These are phyloP conservation scores for Heliamphora ciliata DNA, from an alignment of 179 eudicot genomes.

Conservation along the genomic window DNA sequence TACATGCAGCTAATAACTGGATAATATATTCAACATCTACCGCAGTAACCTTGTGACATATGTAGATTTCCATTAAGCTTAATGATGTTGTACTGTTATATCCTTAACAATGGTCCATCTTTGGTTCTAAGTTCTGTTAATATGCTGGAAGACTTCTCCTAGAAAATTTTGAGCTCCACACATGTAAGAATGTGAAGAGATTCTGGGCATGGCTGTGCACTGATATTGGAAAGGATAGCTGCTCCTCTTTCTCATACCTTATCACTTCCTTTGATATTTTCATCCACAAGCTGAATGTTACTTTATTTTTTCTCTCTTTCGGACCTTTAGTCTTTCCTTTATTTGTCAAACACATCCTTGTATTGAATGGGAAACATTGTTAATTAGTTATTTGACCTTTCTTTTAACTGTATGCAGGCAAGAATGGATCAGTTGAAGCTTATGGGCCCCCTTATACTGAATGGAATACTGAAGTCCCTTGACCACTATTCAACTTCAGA, in stretches of 20 bases:
- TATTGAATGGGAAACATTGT: background rate
- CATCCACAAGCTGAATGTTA: background rate
- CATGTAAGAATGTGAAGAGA: background rate
- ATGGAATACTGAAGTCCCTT: conserved; percentile 78
- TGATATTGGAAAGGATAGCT: background rate
- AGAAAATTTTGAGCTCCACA: background rate
- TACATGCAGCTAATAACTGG: background rate
- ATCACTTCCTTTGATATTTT: background rate
- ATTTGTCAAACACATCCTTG: background rate
- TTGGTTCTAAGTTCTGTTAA: background rate
- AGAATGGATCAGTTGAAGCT: conserved; percentile 76
- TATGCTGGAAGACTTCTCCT: background rate
- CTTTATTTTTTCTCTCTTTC: background rate
- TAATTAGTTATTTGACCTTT: background rate
- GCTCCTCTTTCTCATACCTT: background rate
- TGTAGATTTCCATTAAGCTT: background rate
- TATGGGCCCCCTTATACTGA: conserved; percentile 86
- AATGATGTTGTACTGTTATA: background rate
- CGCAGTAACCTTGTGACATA: background rate
- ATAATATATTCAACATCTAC: background rate
- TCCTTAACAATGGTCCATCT: background rate
- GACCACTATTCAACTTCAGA: conserved; percentile 51
- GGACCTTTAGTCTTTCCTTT: background rate
- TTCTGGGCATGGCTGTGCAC: background rate
- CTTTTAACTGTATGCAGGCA: conserved; percentile 43